Evolutionary conservation across 768 basidiomycete species (phyloP), one percentile per base, ranked within the genome.

Genomic region (Tylopilus balloui): DNA sequence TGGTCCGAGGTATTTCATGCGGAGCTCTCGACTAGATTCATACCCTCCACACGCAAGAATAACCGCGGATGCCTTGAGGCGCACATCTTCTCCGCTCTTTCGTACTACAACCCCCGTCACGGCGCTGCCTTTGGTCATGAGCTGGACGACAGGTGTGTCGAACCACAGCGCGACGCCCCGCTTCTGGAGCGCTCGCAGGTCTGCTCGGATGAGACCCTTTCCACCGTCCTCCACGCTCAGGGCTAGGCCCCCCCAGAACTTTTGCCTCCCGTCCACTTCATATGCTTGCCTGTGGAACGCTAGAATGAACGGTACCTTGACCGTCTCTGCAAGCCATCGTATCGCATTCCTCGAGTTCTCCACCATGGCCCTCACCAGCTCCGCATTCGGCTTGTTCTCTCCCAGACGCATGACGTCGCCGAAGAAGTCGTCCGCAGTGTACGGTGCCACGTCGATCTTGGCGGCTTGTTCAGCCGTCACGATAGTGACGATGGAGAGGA

Each of bases 191-290:
- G 78, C 78, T 15, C 58, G 60, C 34, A 71, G 72, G 62, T 84
- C 80, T 4, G 81, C 76, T 37, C 60, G 69, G 45, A 86, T 81
- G 11, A 86, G 65, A 2, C 85, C 83, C 60, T 85, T 86, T 11
- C 85, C 84, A 2, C 84, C 84, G 32, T 78, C 78, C 46, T 77
- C 71, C n/a, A 79, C 78, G 54, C 76, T 74, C 21, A 85, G 71
- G 9, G 76, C 81, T 66, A 86, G 66, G 6, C 84, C 85, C 19
- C 84, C 84, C 84, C 84, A 86, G 58, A 86, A 86, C 52, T 74
- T 81, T 54, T 81, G 77, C 48, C 77, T 70, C 34, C 81, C 83
- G 19, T 75, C 66, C 24, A 84, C 77, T 46, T 80, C 74, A 63
- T 85, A 86, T 10, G 84, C 84, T 59, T 86, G 84, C 10, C 83